These are phyloP conservation scores for Priceomyces castillae DNA, from an alignment of 805 yeast genomes.

Conservation along the genomic window DNA sequence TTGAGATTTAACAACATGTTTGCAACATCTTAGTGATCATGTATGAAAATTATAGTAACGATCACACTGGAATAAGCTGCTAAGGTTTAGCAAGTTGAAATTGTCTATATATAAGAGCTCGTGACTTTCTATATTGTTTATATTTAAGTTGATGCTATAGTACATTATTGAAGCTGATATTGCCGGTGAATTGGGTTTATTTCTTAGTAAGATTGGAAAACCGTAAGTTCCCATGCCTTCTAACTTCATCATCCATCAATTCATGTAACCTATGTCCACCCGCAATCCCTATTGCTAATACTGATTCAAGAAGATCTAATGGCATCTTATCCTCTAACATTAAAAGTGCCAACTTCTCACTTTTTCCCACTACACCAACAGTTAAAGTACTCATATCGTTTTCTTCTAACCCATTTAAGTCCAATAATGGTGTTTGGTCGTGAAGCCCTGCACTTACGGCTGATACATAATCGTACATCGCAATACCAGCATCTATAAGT, in stretches of 20 bases:
- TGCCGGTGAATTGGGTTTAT: neutral
- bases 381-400: slow-evolving; percentile 78
- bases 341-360: slow-evolving; percentile 73
- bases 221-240: slow-evolving; percentile 63
- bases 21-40: no score
- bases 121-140: neutral
- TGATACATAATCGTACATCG: slow-evolving; percentile 87
- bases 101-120: no score
- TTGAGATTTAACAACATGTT: no score
- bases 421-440: slow-evolving; percentile 75
- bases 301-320: slow-evolving; percentile 70
- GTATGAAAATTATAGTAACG: no score
- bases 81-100: no score
- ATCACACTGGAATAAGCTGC: no score
- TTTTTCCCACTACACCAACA: slow-evolving; percentile 78
- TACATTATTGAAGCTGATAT: neutral
- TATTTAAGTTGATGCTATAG: neutral
- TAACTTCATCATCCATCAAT: slow-evolving; percentile 80
- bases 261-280: slow-evolving; percentile 83
- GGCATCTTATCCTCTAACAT: slow-evolving; percentile 83
- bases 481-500: slow-evolving; percentile 89
- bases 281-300: slow-evolving; percentile 77
- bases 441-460: slow-evolving; percentile 77
- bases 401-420: slow-evolving; percentile 80
- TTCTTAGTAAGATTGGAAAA: slow-evolving; percentile 9